phyloP scores from a whole-genome alignment of 495 filamentous ascomycete species.

The Annulohypoxylon moriforme region DNA sequence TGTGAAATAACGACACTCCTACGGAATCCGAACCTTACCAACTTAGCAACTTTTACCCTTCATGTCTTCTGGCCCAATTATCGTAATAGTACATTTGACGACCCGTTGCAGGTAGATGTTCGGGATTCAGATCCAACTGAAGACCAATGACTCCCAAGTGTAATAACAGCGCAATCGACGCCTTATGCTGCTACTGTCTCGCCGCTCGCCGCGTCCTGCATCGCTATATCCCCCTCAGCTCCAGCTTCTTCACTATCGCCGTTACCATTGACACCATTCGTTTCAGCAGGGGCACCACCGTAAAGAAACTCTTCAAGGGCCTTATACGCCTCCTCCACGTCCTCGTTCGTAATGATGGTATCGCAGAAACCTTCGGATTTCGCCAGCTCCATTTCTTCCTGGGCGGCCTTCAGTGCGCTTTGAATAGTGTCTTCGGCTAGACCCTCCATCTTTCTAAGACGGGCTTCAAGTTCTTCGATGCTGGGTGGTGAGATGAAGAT shows the following conservation, averaged over 20 bases:
- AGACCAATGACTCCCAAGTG: neutral
- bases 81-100: neutral
- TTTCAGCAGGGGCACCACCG: neutral
- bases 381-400: constrained; percentile 73
- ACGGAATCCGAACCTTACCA: neutral
- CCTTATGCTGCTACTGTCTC: too few relatives aligned
- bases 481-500: constrained; percentile 78
- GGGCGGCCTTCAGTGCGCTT: constrained; percentile 69
- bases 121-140: neutral
- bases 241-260: too few relatives aligned
- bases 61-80: neutral
- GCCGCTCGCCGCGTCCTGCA: constrained; percentile 28
- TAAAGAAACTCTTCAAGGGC: constrained; percentile 35
- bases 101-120: too few relatives aligned
- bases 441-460: constrained; percentile 65
- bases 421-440: constrained; percentile 72
- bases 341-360: constrained; percentile 75
- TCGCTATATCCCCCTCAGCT: constrained; percentile 26
- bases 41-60: neutral
- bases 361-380: constrained; percentile 72
- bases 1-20: neutral
- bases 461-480: constrained; percentile 69
- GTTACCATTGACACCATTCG: constrained; percentile 31
- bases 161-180: too few relatives aligned
- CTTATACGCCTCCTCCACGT: constrained; percentile 71